phyloP scores from a whole-genome alignment of 2,329 filamentous ascomycete species.

The Penicillium sp. region DNA sequence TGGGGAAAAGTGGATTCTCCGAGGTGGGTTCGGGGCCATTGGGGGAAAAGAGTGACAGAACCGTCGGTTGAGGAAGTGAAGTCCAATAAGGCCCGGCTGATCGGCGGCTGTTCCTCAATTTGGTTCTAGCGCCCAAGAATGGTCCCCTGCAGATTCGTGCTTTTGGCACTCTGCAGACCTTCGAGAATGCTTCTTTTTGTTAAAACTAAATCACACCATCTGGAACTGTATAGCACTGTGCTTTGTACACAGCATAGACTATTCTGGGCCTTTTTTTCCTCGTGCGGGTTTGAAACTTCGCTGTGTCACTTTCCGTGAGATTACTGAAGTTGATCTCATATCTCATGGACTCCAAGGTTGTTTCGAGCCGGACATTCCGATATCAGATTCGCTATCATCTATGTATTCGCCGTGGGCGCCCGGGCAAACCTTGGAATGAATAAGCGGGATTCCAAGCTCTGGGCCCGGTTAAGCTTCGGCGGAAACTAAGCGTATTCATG shows the following conservation, averaged over 20 bases:
- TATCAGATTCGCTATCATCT: too few species aligned
- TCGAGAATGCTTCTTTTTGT: neutral
- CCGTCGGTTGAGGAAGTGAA: slow-evolving; percentile 3
- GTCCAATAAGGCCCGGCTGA: neutral
- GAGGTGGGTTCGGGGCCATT: neutral
- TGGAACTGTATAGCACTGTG: too few species aligned
- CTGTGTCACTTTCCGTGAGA: too few species aligned
- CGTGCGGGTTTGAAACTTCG: too few species aligned
- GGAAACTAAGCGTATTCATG: neutral
- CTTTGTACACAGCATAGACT: too few species aligned
- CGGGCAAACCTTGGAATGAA: neutral
- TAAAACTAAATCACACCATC: too few species aligned
- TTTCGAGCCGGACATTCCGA: too few species aligned
- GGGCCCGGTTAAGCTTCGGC: neutral
- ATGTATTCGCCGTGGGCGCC: neutral
- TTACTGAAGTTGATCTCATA: too few species aligned
- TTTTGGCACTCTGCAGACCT: neutral
- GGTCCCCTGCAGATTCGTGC: neutral
- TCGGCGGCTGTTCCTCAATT: neutral
- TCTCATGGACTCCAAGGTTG: too few species aligned
- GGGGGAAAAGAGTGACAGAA: slow-evolving; percentile 1
- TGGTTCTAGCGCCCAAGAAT: neutral
- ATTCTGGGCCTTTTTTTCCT: too few species aligned
- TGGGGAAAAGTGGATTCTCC: slow-evolving; percentile 4
- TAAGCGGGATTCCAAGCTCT: neutral